Evolutionary conservation across 345 rosid species (phyloP).

Genomic region (Acer negundo): DNA sequence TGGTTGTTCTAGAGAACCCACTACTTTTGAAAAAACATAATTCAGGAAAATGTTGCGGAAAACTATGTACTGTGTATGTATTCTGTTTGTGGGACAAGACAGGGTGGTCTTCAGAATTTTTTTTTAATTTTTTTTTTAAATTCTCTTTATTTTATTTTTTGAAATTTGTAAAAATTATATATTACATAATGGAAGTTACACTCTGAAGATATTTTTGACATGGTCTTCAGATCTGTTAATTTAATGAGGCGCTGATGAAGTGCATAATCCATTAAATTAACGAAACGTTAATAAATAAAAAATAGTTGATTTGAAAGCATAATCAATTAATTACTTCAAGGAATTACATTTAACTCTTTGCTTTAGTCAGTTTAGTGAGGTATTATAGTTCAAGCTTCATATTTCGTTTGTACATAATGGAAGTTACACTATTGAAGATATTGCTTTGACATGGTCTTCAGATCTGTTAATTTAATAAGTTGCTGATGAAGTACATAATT

Average conservation of each 20-base stretch:
- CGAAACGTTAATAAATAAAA: not conserved
- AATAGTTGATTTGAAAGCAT: not conserved
- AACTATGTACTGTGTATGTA: not conserved
- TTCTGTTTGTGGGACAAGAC: not conserved
- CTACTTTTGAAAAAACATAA: not conserved
- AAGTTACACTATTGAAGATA: not conserved
- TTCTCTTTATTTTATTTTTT: not conserved
- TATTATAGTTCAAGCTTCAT: not conserved
- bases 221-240: not conserved
- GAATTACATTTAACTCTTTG: not conserved
- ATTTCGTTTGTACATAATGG: too few relatives aligned
- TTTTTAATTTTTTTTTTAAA: not conserved
- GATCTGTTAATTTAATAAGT: not conserved
- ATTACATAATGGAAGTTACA: not conserved
- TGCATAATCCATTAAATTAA: not conserved
- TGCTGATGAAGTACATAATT: not conserved
- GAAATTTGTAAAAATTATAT: not conserved
- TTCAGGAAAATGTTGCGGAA: not conserved
- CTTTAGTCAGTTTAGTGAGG: conserved; percentile 11
- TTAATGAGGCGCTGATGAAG: conserved; percentile 7
- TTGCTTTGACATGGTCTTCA: not conserved
- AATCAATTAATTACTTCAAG: not conserved
- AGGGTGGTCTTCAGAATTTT: not conserved
- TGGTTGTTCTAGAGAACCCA: not conserved
- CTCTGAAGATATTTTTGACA: not conserved